Evolutionary conservation across 345 rosid genomes (phyloP).

Genomic region (Camelina sativa): DNA sequence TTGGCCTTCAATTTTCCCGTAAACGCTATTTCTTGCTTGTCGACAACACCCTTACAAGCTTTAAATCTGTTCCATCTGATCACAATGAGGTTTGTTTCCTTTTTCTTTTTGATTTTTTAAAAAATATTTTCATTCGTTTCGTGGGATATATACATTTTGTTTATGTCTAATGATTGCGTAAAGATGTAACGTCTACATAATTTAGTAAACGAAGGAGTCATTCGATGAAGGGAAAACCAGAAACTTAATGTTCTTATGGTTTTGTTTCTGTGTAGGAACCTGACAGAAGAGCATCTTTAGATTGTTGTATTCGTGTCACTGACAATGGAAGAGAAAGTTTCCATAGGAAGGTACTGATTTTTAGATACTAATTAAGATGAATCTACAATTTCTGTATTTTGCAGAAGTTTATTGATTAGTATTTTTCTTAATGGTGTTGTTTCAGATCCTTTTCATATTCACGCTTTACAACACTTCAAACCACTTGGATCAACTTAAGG

Average conservation of each 20-base stretch:
- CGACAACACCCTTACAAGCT: constrained; percentile 65
- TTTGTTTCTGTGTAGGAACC: constrained; percentile 55
- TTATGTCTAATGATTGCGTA: constrained; percentile 10
- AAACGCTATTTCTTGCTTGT: constrained; percentile 79
- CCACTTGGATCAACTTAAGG: constrained; percentile 86
- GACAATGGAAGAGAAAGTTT: constrained; percentile 95
- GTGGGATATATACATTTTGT: constrained; percentile 1
- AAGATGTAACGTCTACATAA: neutral
- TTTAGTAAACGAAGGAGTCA: constrained; percentile 7
- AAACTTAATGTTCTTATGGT: neutral
- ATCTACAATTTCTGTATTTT: constrained; percentile 14
- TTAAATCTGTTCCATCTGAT: constrained; percentile 61
- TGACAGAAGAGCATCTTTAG: constrained; percentile 69
- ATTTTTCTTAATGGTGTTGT: constrained; percentile 27
- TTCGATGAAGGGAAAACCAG: neutral
- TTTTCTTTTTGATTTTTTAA: neutral
- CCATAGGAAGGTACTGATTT: constrained; percentile 65
- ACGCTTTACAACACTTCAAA: constrained; percentile 72
- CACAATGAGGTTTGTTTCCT: constrained; percentile 54
- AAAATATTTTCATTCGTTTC: neutral
- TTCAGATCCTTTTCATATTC: constrained; percentile 84
- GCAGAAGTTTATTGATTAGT: constrained; percentile 16
- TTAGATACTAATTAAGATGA: constrained; percentile 1
- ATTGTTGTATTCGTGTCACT: constrained; percentile 74
- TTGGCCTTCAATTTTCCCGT: constrained; percentile 76